Conservation (phyloP, 768 basidiomycete genomes). For the Suillus variegatus region DNA sequence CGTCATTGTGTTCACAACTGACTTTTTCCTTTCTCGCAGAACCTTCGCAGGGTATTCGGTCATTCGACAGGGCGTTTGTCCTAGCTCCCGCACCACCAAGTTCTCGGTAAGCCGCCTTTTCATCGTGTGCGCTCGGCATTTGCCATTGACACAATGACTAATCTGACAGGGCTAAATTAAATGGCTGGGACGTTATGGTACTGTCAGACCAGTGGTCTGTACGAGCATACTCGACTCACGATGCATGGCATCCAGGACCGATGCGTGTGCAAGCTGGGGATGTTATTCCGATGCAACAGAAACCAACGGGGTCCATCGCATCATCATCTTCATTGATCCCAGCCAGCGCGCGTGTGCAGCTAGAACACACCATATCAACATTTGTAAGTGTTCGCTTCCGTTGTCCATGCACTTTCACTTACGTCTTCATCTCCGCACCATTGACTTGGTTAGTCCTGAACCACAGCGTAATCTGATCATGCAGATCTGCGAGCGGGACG, state of each 20-base stretch:
- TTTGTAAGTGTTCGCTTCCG: slow-evolving; percentile 50
- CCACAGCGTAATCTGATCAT: slow-evolving; percentile 70
- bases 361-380: slow-evolving; percentile 51
- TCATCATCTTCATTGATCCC: slow-evolving; percentile 28
- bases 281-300: slow-evolving; percentile 21
- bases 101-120: slow-evolving; percentile 65
- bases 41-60: slow-evolving; percentile 77
- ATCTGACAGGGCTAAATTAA: slow-evolving; percentile 62
- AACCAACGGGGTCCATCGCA: slow-evolving; percentile 22
- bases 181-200: slow-evolving; percentile 89
- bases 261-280: slow-evolving; percentile 67
- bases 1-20: slow-evolving; percentile 14
- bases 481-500: slow-evolving; percentile 71
- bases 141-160: slow-evolving; percentile 15
- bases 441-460: slow-evolving; percentile 52
- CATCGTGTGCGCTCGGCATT: slow-evolving; percentile 7
- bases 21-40: slow-evolving; percentile 39
- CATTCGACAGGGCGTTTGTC: slow-evolving; percentile 92
- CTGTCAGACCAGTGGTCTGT: slow-evolving; percentile 87
- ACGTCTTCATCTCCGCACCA: slow-evolving; percentile 14
- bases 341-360: slow-evolving; percentile 35
- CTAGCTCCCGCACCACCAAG: slow-evolving; percentile 78
- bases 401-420: slow-evolving; percentile 17
- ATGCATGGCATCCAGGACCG: slow-evolving; percentile 77
- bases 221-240: slow-evolving; percentile 80